Evolutionary conservation across 1,139 yeast species (phyloP).

Genomic region (Zygosaccharomyces pseudobailii): DNA sequence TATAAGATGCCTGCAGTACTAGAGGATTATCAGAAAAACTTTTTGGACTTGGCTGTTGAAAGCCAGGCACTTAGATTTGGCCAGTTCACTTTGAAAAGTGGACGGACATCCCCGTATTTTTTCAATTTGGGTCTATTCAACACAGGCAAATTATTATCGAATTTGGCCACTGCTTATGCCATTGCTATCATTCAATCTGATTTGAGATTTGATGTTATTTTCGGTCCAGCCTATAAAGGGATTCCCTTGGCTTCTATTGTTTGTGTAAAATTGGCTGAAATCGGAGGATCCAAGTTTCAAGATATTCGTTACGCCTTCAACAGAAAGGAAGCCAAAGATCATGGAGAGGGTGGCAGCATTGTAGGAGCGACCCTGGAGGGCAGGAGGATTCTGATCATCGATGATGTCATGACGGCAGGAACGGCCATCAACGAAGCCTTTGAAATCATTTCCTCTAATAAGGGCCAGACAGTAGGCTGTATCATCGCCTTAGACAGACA

Average conservation of each 20-base stretch:
- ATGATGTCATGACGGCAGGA: conserved; percentile 98
- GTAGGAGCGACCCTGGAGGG: conserved; percentile 77
- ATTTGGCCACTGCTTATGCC: conserved; percentile 85
- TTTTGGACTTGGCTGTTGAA: conserved; percentile 76
- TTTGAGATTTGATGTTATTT: conserved; percentile 80
- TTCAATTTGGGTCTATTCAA: conserved; percentile 89
- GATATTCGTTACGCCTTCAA: conserved; percentile 68
- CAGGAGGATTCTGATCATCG: conserved; percentile 76
- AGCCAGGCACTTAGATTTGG: conserved; percentile 84
- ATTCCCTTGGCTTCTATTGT: conserved; percentile 93
- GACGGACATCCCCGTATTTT: conserved; percentile 92
- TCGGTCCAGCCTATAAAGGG: conserved; percentile 98
- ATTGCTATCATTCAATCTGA: conserved; percentile 76
- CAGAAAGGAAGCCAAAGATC: conserved; percentile 93
- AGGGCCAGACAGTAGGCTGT: conserved; percentile 75
- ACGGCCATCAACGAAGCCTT: conserved; percentile 96
- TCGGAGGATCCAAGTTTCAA: conserved; percentile 71
- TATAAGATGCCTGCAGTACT: conserved; percentile 23
- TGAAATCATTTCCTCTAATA: conserved; percentile 62
- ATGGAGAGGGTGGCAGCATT: conserved; percentile 95
- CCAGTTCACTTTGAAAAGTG: conserved; percentile 81
- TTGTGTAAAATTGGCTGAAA: conserved; percentile 84
- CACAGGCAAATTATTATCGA: conserved; percentile 71
- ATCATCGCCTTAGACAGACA: conserved; percentile 93
- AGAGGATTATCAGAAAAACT: conserved; percentile 56